phyloP scores from a whole-genome alignment of 768 basidiomycete genomes.

The Collybia nuda region DNA sequence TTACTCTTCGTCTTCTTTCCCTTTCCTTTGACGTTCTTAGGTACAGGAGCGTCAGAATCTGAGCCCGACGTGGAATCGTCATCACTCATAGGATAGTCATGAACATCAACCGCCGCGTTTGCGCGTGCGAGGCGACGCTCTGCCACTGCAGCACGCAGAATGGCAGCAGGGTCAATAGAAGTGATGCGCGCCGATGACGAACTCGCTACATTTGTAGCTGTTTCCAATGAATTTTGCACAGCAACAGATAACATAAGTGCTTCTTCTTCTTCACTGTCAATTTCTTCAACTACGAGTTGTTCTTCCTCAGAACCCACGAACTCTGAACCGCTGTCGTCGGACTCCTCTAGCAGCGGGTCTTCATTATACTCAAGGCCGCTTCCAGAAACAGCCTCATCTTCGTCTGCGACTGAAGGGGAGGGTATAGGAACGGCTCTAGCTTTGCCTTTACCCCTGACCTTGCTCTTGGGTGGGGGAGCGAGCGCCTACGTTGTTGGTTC shows the following conservation, averaged over 20 bases:
- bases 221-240: constrained; percentile 51
- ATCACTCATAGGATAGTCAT: constrained; percentile 25
- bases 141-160: constrained; percentile 49
- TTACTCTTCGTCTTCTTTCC: constrained; percentile 22
- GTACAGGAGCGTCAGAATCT: constrained; percentile 27
- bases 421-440: constrained; percentile 25
- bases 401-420: constrained; percentile 29
- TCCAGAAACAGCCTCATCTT: constrained; percentile 27
- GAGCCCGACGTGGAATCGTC: constrained; percentile 16
- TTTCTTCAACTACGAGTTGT: constrained; percentile 28
- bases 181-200: constrained; percentile 32
- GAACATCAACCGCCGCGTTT: constrained; percentile 26
- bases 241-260: constrained; percentile 58
- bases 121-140: constrained; percentile 47
- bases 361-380: constrained; percentile 41
- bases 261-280: constrained; percentile 40
- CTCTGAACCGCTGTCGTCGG: constrained; percentile 60
- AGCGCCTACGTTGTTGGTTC: constrained; percentile 9
- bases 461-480: constrained; percentile 16
- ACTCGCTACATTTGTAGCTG: constrained; percentile 31
- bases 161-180: constrained; percentile 39
- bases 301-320: constrained; percentile 46
- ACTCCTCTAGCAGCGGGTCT: constrained; percentile 41
- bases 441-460: constrained; percentile 34
- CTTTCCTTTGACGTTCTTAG: constrained; percentile 32